Percentiles rank a stretch among this genome's conserved stretches.
phyloP scores from a whole-genome alignment of 768 basidiomycete species.

The Coprinellus aureogranulatus region DNA sequence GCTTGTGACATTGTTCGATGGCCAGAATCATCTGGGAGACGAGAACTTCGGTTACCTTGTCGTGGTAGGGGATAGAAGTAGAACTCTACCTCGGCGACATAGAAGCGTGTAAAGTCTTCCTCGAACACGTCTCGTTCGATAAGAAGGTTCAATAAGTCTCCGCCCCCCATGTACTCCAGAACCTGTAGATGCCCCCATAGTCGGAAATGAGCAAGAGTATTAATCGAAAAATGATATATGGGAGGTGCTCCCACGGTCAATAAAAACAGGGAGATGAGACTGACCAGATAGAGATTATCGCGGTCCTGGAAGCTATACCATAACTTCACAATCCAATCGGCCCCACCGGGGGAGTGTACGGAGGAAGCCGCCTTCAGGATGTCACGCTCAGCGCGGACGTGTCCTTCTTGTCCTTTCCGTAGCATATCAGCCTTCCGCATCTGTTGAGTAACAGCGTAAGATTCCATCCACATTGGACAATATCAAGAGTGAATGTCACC shows the following conservation, averaged over 20 bases:
- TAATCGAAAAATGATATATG: constrained; percentile 46
- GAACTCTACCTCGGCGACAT: constrained; percentile 77
- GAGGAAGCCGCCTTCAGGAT: constrained; percentile 87
- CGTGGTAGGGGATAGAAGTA: neutral
- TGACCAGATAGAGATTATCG: constrained; percentile 90
- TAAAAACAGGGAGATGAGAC: constrained; percentile 30
- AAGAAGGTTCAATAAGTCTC: constrained; percentile 92
- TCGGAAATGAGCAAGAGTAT: constrained; percentile 30
- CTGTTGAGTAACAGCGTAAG: constrained; percentile 37
- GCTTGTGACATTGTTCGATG: constrained; percentile 88
- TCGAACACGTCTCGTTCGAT: constrained; percentile 91
- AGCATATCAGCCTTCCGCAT: constrained; percentile 90
- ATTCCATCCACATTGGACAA: constrained; percentile 7
- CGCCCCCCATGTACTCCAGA: constrained; percentile 93
- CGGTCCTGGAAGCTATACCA: constrained; percentile 94
- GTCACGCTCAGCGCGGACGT: constrained; percentile 94
- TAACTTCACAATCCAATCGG: constrained; percentile 93
- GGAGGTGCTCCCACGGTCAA: constrained; percentile 28
- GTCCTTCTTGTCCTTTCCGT: constrained; percentile 95
- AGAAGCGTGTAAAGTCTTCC: constrained; percentile 89
- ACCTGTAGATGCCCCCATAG: constrained; percentile 49
- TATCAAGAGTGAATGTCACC: constrained; percentile 39
- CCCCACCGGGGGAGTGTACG: constrained; percentile 67
- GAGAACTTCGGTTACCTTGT: constrained; percentile 6
- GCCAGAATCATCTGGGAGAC: constrained; percentile 82